Conservation (phyloP, 495 filamentous ascomycete genomes). For the Aspergillus sclerotioniger region DNA sequence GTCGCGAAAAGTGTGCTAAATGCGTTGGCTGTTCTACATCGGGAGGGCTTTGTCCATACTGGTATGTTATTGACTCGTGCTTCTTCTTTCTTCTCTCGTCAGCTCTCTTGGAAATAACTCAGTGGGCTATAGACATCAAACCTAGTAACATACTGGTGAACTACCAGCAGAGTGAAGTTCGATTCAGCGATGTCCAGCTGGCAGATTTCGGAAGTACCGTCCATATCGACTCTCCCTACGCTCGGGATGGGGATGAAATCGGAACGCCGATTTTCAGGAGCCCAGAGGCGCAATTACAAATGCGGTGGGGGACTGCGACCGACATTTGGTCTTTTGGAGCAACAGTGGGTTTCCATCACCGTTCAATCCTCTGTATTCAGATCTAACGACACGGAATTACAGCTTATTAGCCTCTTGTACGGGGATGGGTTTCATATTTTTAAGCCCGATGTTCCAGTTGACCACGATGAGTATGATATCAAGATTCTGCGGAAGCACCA, state of each 20-base stretch:
- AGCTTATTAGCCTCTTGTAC: conserved; percentile 43
- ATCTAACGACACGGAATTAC: background rate
- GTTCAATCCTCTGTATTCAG: no score
- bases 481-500: conserved; percentile 40
- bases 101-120: background rate
- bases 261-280: conserved; percentile 36
- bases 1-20: conserved; percentile 10
- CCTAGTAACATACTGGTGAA: conserved; percentile 44
- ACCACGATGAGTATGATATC: conserved; percentile 39
- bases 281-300: conserved; percentile 36
- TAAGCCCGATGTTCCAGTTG: conserved; percentile 36
- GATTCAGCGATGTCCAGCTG: conserved; percentile 39
- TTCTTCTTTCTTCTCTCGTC: background rate
- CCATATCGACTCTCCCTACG: conserved; percentile 30
- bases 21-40: conserved; percentile 13
- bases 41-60: conserved; percentile 12
- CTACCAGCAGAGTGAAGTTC: conserved; percentile 26
- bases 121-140: conserved; percentile 35
- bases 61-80: conserved; percentile 1
- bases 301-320: conserved; percentile 35
- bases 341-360: conserved; percentile 22
- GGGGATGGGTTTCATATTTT: conserved; percentile 43
- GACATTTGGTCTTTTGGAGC: conserved; percentile 49
- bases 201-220: conserved; percentile 41
- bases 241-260: conserved; percentile 36